Conservation (phyloP, 495 filamentous ascomycete species). For the Thermothielavioides terrestris region DNA sequence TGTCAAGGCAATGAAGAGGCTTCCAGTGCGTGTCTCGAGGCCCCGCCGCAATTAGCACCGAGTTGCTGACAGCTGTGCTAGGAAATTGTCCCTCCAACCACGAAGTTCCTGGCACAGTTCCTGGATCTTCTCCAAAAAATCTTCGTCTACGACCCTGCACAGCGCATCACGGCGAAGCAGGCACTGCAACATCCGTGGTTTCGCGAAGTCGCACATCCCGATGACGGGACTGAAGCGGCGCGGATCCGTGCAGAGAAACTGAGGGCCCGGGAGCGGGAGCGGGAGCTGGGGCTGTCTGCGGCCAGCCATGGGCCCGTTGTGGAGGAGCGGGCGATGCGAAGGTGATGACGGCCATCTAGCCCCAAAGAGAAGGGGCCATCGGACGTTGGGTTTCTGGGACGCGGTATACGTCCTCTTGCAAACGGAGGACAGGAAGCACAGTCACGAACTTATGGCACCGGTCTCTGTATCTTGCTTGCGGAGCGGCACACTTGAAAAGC, state of each 20-base stretch:
- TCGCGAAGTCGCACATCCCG: constrained; percentile 63
- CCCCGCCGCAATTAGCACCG: not conserved
- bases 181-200: constrained; percentile 94
- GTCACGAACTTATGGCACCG: constrained; percentile 10
- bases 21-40: constrained; percentile 55
- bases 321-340: not conserved
- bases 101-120: constrained; percentile 72
- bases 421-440: not conserved
- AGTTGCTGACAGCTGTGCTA: constrained; percentile 37
- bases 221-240: constrained; percentile 90
- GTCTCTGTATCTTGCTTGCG: constrained; percentile 3
- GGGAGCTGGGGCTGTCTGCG: constrained; percentile 1
- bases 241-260: constrained; percentile 56
- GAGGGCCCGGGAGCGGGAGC: constrained; percentile 13
- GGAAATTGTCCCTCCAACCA: constrained; percentile 82
- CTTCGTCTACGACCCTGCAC: constrained; percentile 88
- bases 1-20: constrained; percentile 86
- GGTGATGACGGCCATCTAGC: too few relatives aligned
- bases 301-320: constrained; percentile 7
- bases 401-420: too few relatives aligned
- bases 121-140: constrained; percentile 81
- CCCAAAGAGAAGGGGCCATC: not conserved
- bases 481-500: not conserved
- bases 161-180: constrained; percentile 83
- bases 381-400: constrained; percentile 7